Percentiles rank a stretch among this genome's conserved stretches.
Conservation (phyloP, 306 rosid genomes). For the Ziziphus jujuba region DNA sequence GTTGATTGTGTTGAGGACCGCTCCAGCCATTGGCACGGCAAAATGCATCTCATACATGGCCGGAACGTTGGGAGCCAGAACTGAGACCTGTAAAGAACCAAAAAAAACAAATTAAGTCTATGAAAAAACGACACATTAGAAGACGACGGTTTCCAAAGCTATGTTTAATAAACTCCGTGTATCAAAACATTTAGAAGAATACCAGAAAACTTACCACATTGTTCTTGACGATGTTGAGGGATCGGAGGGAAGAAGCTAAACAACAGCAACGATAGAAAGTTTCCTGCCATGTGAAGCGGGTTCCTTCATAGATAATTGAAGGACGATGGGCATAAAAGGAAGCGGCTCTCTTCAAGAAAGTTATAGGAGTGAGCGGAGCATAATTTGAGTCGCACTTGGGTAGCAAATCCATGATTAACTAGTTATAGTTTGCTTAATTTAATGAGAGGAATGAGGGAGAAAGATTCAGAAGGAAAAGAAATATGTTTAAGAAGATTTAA, state of each 20-base stretch:
- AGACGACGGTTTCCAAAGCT: too few relatives aligned
- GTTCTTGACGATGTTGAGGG: constrained; percentile 52
- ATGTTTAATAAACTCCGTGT: too few relatives aligned
- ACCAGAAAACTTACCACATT: constrained; percentile 57
- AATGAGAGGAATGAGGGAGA: background rate
- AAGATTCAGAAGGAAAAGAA: background rate
- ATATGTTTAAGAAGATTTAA: too few relatives aligned
- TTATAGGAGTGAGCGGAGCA: constrained; percentile 64
- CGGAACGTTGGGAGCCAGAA: constrained; percentile 86
- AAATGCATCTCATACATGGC: constrained; percentile 98
- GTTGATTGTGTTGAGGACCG: constrained; percentile 74
- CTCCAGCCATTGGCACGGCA: constrained; percentile 96
- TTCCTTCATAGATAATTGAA: constrained; percentile 58
- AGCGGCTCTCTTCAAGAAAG: constrained; percentile 68
- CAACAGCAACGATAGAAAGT: constrained; percentile 76
- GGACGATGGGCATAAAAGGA: constrained; percentile 51
- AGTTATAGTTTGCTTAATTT: background rate
- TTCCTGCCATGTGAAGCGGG: constrained; percentile 73
- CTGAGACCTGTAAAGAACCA: constrained; percentile 64
- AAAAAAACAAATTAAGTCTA: background rate
- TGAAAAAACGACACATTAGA: too few relatives aligned
- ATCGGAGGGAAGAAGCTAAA: constrained; percentile 74
- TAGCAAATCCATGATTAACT: constrained; percentile 57
- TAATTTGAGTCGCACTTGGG: constrained; percentile 63
- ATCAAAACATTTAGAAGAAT: too few relatives aligned